Percentiles rank a stretch among this genome's conserved stretches.
Evolutionary conservation across 1,284 basidiomycete species (phyloP).

Genomic region (Mycena citricolor): DNA sequence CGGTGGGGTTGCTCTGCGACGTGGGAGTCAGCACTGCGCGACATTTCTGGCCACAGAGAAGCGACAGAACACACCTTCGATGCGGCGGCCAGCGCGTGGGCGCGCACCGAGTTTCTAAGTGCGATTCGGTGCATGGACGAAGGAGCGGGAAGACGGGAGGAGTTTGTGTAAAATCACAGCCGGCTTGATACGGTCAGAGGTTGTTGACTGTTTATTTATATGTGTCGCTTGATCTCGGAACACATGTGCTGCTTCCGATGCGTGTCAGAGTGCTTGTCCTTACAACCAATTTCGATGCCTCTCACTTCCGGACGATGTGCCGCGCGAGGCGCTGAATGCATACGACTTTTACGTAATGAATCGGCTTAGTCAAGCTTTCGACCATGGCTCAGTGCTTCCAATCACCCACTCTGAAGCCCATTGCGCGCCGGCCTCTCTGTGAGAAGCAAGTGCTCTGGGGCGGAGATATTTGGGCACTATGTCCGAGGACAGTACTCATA

Average conservation of each 20-base stretch:
- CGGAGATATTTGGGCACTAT: too few relatives aligned
- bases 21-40: slow-evolving; percentile 27
- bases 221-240: background rate
- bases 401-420: too few relatives aligned
- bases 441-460: too few relatives aligned
- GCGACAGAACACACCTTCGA: slow-evolving; percentile 50
- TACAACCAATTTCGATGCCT: too few relatives aligned
- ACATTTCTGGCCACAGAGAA: slow-evolving; percentile 22
- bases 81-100: slow-evolving; percentile 65
- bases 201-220: background rate
- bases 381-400: too few relatives aligned
- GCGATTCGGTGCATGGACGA: slow-evolving; percentile 84
- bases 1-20: slow-evolving; percentile 51
- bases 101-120: slow-evolving; percentile 81
- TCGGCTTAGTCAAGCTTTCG: too few relatives aligned
- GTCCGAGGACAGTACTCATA: too few relatives aligned
- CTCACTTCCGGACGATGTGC: background rate
- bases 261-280: background rate
- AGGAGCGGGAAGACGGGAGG: slow-evolving; percentile 41
- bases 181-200: background rate
- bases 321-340: background rate
- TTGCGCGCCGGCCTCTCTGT: too few relatives aligned
- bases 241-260: background rate
- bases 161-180: slow-evolving; percentile 16
- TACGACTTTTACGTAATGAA: too few relatives aligned